Conservation (phyloP, 2,329 filamentous ascomycete species). For the Penicillium polonicum region DNA sequence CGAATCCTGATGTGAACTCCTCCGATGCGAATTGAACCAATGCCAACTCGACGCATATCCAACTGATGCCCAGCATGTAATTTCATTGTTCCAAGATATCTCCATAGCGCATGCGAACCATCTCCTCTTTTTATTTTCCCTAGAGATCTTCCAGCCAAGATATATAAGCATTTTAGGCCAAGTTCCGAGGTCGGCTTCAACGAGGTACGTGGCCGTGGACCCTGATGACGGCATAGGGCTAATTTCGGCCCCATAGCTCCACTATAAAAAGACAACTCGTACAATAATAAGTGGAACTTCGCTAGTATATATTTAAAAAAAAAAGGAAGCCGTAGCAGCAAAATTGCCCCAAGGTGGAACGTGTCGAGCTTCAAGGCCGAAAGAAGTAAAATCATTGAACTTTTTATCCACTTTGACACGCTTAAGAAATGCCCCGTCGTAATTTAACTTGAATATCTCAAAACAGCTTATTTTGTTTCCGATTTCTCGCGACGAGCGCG, state of each 20-base stretch:
- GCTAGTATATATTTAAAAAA: not conserved
- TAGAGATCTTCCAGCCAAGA: not conserved
- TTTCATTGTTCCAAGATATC: not conserved
- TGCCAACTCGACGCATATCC: not conserved
- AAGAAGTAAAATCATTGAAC: not conserved
- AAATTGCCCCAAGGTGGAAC: not conserved
- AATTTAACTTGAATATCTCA: not conserved
- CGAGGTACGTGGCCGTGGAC: not conserved
- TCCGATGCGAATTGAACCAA: not conserved
- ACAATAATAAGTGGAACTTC: not conserved
- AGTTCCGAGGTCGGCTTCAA: not conserved
- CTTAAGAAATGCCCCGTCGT: slow-evolving; percentile 5
- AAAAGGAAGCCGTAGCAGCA: not conserved
- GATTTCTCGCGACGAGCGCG: slow-evolving; percentile 64
- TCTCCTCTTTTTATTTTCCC: not conserved
- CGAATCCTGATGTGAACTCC: not conserved
- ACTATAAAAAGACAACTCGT: not conserved
- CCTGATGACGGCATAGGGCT: slow-evolving; percentile 3
- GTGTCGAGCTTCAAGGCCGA: not conserved
- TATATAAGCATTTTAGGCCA: not conserved
- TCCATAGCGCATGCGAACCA: not conserved
- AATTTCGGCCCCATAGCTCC: not conserved
- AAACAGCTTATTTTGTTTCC: slow-evolving; percentile 19
- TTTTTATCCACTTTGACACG: slow-evolving; percentile 2
- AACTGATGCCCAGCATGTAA: not conserved